Percentiles rank a stretch among this genome's conserved stretches.
phyloP scores from a whole-genome alignment of 192 early-diverging fungal genomes.

The Coemansia sp. region DNA sequence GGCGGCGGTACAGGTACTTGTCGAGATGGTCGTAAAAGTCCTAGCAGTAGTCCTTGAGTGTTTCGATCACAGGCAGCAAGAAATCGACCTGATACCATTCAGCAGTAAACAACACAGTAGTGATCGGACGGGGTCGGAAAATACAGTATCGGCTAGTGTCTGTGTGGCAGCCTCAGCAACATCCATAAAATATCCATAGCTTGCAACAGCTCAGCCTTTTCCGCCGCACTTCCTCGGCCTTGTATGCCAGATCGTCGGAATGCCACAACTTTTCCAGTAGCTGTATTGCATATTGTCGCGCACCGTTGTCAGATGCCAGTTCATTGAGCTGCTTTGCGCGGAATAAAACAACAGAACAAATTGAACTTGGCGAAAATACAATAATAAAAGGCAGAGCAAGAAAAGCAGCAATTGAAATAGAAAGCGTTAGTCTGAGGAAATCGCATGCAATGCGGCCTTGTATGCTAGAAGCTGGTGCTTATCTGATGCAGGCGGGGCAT shows the following conservation, averaged over 20 bases:
- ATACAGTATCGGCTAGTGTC: constrained; percentile 79
- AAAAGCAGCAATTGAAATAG: background rate
- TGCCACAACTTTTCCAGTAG: constrained; percentile 78
- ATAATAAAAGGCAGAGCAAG: background rate
- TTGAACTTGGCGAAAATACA: background rate
- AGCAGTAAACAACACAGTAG: constrained; percentile 70
- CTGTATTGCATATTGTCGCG: constrained; percentile 71
- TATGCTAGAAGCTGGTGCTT: constrained; percentile 31
- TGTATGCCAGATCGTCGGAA: constrained; percentile 93
- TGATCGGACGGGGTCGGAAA: constrained; percentile 81
- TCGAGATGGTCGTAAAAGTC: constrained; percentile 87
- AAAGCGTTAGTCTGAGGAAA: constrained; percentile 8
- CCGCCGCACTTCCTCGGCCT: constrained; percentile 72
- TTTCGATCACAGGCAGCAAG: constrained; percentile 84
- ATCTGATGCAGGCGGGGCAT: background rate
- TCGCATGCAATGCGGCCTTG: constrained; percentile 44
- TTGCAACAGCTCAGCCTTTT: constrained; percentile 74
- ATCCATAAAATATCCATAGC: constrained; percentile 81
- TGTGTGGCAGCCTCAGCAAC: constrained; percentile 73
- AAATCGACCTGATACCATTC: constrained; percentile 93
- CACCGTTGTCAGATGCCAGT: constrained; percentile 39
- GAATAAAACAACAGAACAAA: too few species aligned
- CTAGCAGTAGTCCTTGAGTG: constrained; percentile 92
- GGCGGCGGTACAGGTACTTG: constrained; percentile 83
- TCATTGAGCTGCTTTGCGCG: constrained; percentile 24